Conservation (phyloP, 176 grass and related monocot genomes). For the Tillandsia leiboldiana region DNA sequence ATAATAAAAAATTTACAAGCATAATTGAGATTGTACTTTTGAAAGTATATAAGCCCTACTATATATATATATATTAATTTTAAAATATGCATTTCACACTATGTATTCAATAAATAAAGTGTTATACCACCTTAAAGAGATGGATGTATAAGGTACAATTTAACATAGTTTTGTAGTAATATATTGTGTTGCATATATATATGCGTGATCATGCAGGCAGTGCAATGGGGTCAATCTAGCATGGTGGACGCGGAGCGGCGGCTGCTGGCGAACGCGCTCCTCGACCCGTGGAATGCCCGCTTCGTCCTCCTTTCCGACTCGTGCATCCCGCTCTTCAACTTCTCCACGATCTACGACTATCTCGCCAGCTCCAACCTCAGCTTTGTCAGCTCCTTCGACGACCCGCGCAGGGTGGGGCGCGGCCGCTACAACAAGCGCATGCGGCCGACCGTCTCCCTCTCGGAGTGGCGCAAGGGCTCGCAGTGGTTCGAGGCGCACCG, state of each 20-base stretch:
- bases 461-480: slow-evolving; percentile 39
- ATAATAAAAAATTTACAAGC: no score
- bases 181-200: no score
- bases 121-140: no score
- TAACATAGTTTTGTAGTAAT: no score
- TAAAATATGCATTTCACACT: no score
- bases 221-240: slow-evolving; percentile 25
- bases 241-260: slow-evolving; percentile 35
- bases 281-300: slow-evolving; percentile 25
- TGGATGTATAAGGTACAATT: no score
- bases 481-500: slow-evolving; percentile 37
- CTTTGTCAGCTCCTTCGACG: slow-evolving; percentile 33
- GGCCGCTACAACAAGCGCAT: slow-evolving; percentile 31
- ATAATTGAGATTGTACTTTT: no score
- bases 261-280: slow-evolving; percentile 35
- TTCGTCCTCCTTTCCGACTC: slow-evolving; percentile 34
- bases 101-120: no score
- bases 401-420: slow-evolving; percentile 15
- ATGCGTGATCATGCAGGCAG: slow-evolving; percentile 2
- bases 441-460: slow-evolving; percentile 16
- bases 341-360: slow-evolving; percentile 19
- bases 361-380: slow-evolving; percentile 20
- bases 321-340: slow-evolving; percentile 36
- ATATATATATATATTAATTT: no score
- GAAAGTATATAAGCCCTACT: no score